Percentiles rank a stretch among this genome's conserved stretches.
These are phyloP conservation scores for Cicer judaicum DNA, from an alignment of 306 rosid species.

Conservation along the genomic window DNA sequence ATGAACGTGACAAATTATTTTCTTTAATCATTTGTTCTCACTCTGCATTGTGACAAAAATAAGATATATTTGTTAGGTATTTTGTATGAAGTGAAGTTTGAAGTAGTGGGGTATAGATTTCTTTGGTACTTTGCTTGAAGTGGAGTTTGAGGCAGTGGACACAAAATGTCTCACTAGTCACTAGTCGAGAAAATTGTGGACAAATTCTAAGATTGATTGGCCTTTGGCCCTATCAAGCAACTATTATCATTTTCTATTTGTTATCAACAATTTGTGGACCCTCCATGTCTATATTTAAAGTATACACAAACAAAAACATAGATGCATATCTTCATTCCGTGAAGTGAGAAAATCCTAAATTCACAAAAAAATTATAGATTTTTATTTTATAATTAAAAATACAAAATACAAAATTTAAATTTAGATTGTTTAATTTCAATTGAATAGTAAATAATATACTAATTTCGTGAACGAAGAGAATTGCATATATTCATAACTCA, in stretches of 20 bases:
- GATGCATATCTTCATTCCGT: not conserved
- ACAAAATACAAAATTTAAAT: too few relatives aligned
- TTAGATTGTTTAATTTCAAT: too few relatives aligned
- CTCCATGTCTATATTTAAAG: conserved; percentile 9
- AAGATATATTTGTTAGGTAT: conserved; percentile 20
- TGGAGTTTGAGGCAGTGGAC: not conserved
- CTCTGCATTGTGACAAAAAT: conserved; percentile 35
- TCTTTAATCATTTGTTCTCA: conserved; percentile 22
- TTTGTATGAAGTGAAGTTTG: conserved; percentile 24
- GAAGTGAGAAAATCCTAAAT: too few relatives aligned
- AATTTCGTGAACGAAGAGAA: too few relatives aligned
- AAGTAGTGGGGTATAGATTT: conserved; percentile 5
- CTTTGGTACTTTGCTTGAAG: not conserved
- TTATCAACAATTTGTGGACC: conserved; percentile 35
- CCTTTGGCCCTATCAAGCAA: conserved; percentile 37
- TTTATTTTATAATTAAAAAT: too few relatives aligned
- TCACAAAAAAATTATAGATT: too few relatives aligned
- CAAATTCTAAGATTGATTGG: conserved; percentile 37
- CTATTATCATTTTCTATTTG: conserved; percentile 27
- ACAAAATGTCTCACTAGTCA: not conserved
- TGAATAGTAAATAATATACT: too few relatives aligned
- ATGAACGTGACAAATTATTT: not conserved
- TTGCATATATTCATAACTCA: too few relatives aligned
- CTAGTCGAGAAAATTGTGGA: conserved; percentile 44
- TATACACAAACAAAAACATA: conserved; percentile 32